These are phyloP conservation scores for Colletotrichum lini DNA, from an alignment of 2,329 filamentous ascomycete genomes.

Conservation along the genomic window DNA sequence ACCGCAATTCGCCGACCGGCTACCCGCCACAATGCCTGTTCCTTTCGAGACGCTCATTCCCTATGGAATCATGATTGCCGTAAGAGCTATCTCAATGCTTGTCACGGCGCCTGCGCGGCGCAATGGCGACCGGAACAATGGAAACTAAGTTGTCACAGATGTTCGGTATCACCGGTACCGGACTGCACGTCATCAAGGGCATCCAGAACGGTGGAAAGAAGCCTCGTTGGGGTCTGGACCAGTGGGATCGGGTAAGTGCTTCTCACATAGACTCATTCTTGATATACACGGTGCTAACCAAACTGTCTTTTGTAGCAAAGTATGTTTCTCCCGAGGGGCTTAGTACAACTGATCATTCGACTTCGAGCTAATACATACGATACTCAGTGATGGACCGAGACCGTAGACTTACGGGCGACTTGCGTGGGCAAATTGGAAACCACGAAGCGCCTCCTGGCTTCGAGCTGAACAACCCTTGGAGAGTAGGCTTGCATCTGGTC, in stretches of 20 bases:
- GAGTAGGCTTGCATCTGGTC: constrained; percentile 59
- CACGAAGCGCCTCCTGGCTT: constrained; percentile 71
- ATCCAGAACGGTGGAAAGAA: constrained; percentile 74
- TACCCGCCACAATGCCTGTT: constrained; percentile 67
- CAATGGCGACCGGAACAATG: constrained; percentile 19
- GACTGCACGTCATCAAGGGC: constrained; percentile 69
- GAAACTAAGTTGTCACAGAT: constrained; percentile 62
- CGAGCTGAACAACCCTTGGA: constrained; percentile 76
- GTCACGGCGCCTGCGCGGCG: neutral
- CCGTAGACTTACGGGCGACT: constrained; percentile 70
- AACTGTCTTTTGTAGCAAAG: constrained; percentile 65
- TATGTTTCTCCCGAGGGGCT: constrained; percentile 50
- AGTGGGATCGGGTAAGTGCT: constrained; percentile 72
- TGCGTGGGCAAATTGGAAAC: constrained; percentile 71
- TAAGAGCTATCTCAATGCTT: constrained; percentile 54
- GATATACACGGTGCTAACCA: constrained; percentile 48
- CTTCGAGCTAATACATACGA: constrained; percentile 29
- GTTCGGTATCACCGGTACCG: constrained; percentile 73
- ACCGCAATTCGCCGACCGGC: constrained; percentile 39
- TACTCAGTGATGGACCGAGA: constrained; percentile 76
- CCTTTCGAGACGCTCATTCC: constrained; percentile 76
- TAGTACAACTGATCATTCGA: neutral
- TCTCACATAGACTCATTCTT: neutral
- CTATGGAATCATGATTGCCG: constrained; percentile 74
- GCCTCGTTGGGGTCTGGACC: constrained; percentile 71